These are phyloP conservation scores for Blastobotrys mokoenaii DNA, from an alignment of 805 yeast genomes.

Conservation along the genomic window DNA sequence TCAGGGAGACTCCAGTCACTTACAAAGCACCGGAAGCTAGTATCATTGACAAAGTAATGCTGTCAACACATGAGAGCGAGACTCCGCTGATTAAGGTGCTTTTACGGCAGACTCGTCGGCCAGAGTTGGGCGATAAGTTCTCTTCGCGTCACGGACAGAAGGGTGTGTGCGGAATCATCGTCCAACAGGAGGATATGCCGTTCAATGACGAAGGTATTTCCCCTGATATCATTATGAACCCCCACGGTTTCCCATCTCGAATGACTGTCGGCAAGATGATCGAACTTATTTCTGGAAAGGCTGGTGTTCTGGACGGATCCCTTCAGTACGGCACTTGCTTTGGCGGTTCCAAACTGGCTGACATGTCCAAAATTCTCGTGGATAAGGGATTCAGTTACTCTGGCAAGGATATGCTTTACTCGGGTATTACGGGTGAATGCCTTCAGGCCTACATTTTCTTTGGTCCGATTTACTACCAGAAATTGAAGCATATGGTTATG, in stretches of 20 bases:
- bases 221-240: slow-evolving; percentile 97
- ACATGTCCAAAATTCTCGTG: slow-evolving; percentile 84
- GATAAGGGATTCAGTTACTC: slow-evolving; percentile 90
- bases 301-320: slow-evolving; percentile 88
- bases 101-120: slow-evolving; percentile 90
- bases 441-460: slow-evolving; percentile 95
- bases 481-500: slow-evolving; percentile 96
- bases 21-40: slow-evolving; percentile 95
- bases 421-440: slow-evolving; percentile 96
- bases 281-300: slow-evolving; percentile 92
- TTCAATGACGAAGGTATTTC: slow-evolving; percentile 85
- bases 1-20: slow-evolving; percentile 82
- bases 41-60: slow-evolving; percentile 94
- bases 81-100: slow-evolving; percentile 90
- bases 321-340: slow-evolving; percentile 96
- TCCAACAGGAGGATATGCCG: slow-evolving; percentile 94
- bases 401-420: slow-evolving; percentile 95
- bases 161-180: slow-evolving; percentile 98
- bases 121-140: slow-evolving; percentile 95
- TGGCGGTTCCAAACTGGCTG: slow-evolving; percentile 94
- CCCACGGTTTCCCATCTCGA: slow-evolving; percentile 99
- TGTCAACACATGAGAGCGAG: slow-evolving; percentile 91
- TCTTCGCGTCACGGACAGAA: slow-evolving; percentile 98
- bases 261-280: slow-evolving; percentile 99
- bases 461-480: slow-evolving; percentile 97